phyloP scores from a whole-genome alignment of 2,329 filamentous ascomycete genomes.

The Diaporthe sp. region DNA sequence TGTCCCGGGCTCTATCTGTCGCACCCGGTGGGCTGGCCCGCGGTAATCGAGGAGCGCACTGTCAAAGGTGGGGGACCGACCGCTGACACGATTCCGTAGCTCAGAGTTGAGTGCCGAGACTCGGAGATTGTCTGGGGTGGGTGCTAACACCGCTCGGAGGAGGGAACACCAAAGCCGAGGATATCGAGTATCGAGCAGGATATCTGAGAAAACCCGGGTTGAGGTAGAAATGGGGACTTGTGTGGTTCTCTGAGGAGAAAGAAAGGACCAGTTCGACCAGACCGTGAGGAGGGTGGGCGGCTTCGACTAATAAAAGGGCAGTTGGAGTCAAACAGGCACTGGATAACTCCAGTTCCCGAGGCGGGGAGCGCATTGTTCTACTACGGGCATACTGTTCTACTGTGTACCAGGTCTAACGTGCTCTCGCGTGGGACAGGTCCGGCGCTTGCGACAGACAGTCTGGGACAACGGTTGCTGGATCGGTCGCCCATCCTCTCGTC shows the following conservation, averaged over 20 bases:
- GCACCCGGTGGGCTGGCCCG: conserved; percentile 4
- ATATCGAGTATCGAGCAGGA: not conserved
- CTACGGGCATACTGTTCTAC: conserved; percentile 14
- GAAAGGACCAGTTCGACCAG: not conserved
- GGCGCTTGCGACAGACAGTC: conserved; percentile 4
- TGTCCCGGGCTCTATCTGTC: conserved; percentile 6
- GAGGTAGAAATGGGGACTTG: conserved; percentile 1
- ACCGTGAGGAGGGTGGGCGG: conserved; percentile 28
- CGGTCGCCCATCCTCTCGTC: conserved; percentile 9
- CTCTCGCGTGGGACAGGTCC: conserved; percentile 13
- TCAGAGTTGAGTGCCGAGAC: not conserved
- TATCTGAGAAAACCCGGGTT: not conserved
- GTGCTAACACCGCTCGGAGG: not conserved
- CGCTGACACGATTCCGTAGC: conserved; percentile 8
- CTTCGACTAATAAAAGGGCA: conserved; percentile 26
- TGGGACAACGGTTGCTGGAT: conserved; percentile 14
- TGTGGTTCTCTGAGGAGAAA: conserved; percentile 2
- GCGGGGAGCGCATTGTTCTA: not conserved
- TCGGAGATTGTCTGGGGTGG: conserved; percentile 1
- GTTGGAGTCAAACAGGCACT: conserved; percentile 24
- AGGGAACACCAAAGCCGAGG: not conserved
- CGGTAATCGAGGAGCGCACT: conserved; percentile 6
- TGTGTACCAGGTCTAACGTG: not conserved
- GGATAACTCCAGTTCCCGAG: conserved; percentile 2
- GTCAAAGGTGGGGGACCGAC: conserved; percentile 30